phyloP scores from a whole-genome alignment of 2,329 filamentous ascomycete genomes.

The Cladophialophora immunda region DNA sequence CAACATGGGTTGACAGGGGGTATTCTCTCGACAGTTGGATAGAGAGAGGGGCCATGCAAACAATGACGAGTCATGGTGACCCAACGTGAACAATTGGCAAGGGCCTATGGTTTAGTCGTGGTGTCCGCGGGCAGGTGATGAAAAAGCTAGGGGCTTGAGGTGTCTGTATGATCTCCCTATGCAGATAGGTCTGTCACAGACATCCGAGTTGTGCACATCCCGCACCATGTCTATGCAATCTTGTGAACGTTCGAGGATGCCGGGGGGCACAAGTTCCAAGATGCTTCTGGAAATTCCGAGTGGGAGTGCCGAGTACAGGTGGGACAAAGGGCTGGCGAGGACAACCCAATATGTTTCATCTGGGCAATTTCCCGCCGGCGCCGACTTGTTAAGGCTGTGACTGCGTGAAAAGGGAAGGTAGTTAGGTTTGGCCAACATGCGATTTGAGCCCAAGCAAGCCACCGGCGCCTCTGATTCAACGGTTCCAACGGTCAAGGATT shows the following conservation, averaged over 20 bases:
- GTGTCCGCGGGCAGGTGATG: too few relatives aligned
- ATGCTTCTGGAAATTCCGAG: neutral
- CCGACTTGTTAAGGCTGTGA: neutral
- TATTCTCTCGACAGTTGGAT: too few relatives aligned
- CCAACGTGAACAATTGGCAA: too few relatives aligned
- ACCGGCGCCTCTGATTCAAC: neutral
- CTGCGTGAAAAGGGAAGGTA: neutral
- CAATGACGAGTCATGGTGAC: too few relatives aligned
- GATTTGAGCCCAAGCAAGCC: neutral
- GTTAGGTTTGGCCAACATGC: neutral
- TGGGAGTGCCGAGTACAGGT: neutral
- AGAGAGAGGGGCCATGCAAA: too few relatives aligned
- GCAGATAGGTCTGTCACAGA: too few relatives aligned
- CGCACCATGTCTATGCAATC: neutral
- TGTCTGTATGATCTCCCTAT: too few relatives aligned
- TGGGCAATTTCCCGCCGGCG: neutral
- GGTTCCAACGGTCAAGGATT: neutral
- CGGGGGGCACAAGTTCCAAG: neutral
- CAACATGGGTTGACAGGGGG: too few relatives aligned
- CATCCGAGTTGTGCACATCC: neutral
- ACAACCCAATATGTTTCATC: neutral
- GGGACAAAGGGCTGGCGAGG: neutral
- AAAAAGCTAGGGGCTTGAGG: too few relatives aligned
- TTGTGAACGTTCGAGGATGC: too few relatives aligned
- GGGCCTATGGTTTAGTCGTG: too few relatives aligned